phyloP scores from a whole-genome alignment of 495 filamentous ascomycete genomes.

The Thermochaetoides thermophila region DNA sequence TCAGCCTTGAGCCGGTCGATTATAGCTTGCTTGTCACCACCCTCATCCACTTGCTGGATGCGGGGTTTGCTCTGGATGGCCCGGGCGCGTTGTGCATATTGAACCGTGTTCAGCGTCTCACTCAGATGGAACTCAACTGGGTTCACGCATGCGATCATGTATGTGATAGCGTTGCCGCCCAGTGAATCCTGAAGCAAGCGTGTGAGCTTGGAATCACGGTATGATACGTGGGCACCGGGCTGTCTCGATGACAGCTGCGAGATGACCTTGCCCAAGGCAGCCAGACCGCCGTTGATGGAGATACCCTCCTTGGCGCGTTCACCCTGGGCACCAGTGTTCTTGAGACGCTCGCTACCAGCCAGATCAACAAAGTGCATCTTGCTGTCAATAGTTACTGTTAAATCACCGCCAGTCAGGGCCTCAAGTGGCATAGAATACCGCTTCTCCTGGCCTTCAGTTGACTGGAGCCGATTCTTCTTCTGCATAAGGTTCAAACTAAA shows the following conservation, averaged over 20 bases:
- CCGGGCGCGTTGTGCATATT: conserved; percentile 91
- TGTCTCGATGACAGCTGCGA: conserved; percentile 89
- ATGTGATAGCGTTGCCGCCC: conserved; percentile 96
- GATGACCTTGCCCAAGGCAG: conserved; percentile 94
- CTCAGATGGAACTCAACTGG: conserved; percentile 94
- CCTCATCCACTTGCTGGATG: conserved; percentile 89
- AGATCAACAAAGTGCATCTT: conserved; percentile 98
- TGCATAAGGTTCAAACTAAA: conserved; percentile 93
- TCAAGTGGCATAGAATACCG: conserved; percentile 83
- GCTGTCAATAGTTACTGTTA: conserved; percentile 79
- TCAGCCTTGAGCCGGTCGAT: conserved; percentile 92
- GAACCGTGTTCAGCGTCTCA: conserved; percentile 93
- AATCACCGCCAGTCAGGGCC: conserved; percentile 49
- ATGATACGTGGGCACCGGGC: conserved; percentile 83
- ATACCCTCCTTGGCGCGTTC: conserved; percentile 95
- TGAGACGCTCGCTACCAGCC: conserved; percentile 90
- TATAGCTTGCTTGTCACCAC: conserved; percentile 84
- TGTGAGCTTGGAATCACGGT: conserved; percentile 92
- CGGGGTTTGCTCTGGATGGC: conserved; percentile 95
- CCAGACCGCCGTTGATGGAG: conserved; percentile 93
- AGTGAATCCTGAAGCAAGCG: conserved; percentile 92
- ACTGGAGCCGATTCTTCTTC: conserved; percentile 49
- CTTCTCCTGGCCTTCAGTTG: conserved; percentile 50
- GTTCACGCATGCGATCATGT: conserved; percentile 98
- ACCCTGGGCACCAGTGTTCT: conserved; percentile 91